A percentile compares a stretch with the other conserved stretches of the same genome.
Evolutionary conservation across 1,284 basidiomycete species (phyloP).

Genomic region (Coniferiporia weirii): DNA sequence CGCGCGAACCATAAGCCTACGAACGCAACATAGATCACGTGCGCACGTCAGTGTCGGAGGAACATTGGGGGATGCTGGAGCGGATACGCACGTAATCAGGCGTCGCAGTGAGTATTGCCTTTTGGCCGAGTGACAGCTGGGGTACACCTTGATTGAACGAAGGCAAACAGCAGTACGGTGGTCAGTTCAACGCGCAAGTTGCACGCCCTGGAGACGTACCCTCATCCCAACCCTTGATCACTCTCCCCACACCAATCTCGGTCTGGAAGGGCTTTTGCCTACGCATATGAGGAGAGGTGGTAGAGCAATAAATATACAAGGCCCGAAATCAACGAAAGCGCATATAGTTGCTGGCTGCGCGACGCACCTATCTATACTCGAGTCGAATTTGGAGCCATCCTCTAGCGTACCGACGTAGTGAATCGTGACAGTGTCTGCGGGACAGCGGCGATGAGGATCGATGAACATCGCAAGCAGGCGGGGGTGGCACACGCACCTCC

Average conservation of each 20-base stretch:
- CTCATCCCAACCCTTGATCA: slow-evolving; percentile 91
- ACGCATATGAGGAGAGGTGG: not conserved
- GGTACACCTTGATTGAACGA: slow-evolving; percentile 50
- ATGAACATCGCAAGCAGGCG: not conserved
- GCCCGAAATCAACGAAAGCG: not conserved
- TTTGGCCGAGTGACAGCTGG: slow-evolving; percentile 73
- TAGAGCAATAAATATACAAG: not conserved
- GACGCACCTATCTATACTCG: slow-evolving; percentile 61
- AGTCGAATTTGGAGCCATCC: slow-evolving; percentile 54
- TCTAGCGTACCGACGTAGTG: slow-evolving; percentile 29
- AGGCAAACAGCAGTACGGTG: slow-evolving; percentile 20
- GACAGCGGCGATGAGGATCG: slow-evolving; percentile 6
- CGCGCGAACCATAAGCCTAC: slow-evolving; percentile 64
- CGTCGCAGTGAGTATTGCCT: slow-evolving; percentile 62
- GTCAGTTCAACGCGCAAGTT: slow-evolving; percentile 1
- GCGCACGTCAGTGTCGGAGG: slow-evolving; percentile 7
- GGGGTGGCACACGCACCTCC: slow-evolving; percentile 34
- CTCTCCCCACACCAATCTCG: slow-evolving; percentile 73
- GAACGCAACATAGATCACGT: slow-evolving; percentile 3
- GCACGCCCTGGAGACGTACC: slow-evolving; percentile 41
- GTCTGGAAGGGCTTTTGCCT: slow-evolving; percentile 66
- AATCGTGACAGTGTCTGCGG: slow-evolving; percentile 39
- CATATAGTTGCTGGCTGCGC: not conserved
- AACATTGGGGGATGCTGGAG: slow-evolving; percentile 8
- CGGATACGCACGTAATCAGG: slow-evolving; percentile 58